Percentiles rank a stretch among this genome's conserved stretches.
phyloP scores from a whole-genome alignment of 306 rosid genomes.

The Fragaria iinumae region DNA sequence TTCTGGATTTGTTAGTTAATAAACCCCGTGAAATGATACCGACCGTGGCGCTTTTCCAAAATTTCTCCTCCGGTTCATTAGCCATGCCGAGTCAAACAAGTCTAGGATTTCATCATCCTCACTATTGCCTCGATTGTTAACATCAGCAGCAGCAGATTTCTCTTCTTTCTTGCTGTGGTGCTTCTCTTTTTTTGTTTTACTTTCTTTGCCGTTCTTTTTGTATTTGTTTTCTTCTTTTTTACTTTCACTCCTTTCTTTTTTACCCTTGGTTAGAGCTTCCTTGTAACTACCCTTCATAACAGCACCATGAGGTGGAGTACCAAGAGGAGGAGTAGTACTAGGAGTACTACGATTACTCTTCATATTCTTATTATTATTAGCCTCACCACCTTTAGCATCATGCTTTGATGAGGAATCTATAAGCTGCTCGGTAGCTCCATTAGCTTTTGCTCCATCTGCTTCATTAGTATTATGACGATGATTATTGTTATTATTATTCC shows the following conservation, averaged over 20 bases:
- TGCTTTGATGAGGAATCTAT: not conserved
- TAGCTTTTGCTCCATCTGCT: not conserved
- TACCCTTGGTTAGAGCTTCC: slow-evolving; percentile 44
- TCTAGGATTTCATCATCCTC: slow-evolving; percentile 45
- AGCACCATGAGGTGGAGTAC: slow-evolving; percentile 7
- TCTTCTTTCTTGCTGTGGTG: slow-evolving; percentile 1
- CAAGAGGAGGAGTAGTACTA: slow-evolving; percentile 1
- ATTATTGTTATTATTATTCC: not conserved
- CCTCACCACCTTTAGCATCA: not conserved
- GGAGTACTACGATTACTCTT: slow-evolving; percentile 13
- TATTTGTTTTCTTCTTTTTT: not conserved
- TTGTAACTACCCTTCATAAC: slow-evolving; percentile 31
- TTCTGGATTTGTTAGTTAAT: not conserved
- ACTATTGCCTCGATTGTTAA: not conserved
- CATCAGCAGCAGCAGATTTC: slow-evolving; percentile 18
- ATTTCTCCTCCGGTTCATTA: slow-evolving; percentile 29
- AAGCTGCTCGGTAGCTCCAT: not conserved
- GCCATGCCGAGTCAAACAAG: slow-evolving; percentile 72
- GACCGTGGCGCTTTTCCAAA: slow-evolving; percentile 1
- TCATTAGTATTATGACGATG: not conserved
- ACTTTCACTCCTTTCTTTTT: slow-evolving; percentile 16
- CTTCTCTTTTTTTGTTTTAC: not conserved
- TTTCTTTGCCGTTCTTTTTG: not conserved
- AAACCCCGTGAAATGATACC: slow-evolving; percentile 3
- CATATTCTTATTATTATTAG: not conserved